Percentiles rank a stretch among this genome's conserved stretches.
phyloP scores from a whole-genome alignment of 495 filamentous ascomycete genomes.

The Aspergillus taichungensis region DNA sequence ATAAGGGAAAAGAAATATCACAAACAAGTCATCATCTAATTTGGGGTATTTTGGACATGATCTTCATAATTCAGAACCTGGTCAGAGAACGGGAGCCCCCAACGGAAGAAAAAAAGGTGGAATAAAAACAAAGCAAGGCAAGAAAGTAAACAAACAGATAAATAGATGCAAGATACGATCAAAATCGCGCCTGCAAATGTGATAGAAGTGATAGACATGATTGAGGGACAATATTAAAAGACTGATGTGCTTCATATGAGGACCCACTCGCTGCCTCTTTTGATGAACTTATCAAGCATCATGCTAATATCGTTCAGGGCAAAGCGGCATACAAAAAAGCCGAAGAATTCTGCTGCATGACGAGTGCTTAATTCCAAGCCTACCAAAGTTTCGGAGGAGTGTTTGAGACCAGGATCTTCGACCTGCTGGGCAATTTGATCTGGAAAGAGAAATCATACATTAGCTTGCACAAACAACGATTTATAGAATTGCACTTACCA shows the following conservation, averaged over 20 bases:
- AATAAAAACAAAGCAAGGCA: not conserved
- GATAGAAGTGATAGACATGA: not conserved
- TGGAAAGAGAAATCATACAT: constrained; percentile 20
- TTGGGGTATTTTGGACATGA: not conserved
- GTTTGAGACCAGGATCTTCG: constrained; percentile 82
- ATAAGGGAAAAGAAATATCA: no score
- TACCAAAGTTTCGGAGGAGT: constrained; percentile 77
- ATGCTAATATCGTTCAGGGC: constrained; percentile 74
- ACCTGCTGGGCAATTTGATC: constrained; percentile 96
- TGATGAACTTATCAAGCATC: constrained; percentile 94
- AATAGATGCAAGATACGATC: no score
- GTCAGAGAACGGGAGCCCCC: not conserved
- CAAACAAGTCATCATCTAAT: no score
- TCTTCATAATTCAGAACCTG: not conserved
- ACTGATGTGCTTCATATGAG: constrained; percentile 34
- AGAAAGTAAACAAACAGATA: not conserved
- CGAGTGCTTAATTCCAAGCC: constrained; percentile 87
- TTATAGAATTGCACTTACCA: constrained; percentile 51
- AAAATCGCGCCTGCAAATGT: no score
- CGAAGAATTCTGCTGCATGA: constrained; percentile 96
- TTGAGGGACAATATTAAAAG: constrained; percentile 10
- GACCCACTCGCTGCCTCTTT: constrained; percentile 93
- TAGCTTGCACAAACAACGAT: not conserved
- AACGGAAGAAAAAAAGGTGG: not conserved
- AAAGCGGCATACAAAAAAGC: constrained; percentile 92